A percentile compares a stretch with the other conserved stretches of the same genome.
Evolutionary conservation across 1,284 basidiomycete species (phyloP).

Genomic region (Apiotrichum domesticum): DNA sequence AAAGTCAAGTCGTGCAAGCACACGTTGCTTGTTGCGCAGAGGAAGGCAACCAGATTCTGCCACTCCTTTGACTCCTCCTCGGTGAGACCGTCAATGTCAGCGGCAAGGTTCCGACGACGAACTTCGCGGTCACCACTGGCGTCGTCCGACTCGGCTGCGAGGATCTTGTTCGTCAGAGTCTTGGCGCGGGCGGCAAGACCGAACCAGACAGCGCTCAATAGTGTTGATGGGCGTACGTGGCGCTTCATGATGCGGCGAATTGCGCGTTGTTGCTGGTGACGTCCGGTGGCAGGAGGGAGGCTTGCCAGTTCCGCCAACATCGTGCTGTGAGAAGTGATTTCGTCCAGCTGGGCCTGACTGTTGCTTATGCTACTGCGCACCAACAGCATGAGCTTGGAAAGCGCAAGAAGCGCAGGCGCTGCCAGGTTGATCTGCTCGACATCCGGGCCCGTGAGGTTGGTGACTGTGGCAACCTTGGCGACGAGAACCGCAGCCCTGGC

Average conservation of each 20-base stretch:
- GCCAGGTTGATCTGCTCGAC: slow-evolving; percentile 31
- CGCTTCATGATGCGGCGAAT: slow-evolving; percentile 30
- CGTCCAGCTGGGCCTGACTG: slow-evolving; percentile 10
- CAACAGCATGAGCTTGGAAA: slow-evolving; percentile 24
- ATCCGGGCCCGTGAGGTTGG: slow-evolving; percentile 26
- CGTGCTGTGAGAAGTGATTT: slow-evolving; percentile 14
- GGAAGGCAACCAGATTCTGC: slow-evolving; percentile 78
- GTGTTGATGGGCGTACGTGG: slow-evolving; percentile 14
- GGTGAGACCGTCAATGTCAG: slow-evolving; percentile 34
- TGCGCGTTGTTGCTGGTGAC: slow-evolving; percentile 41
- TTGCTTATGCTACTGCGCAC: slow-evolving; percentile 20
- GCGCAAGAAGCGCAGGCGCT: slow-evolving; percentile 20
- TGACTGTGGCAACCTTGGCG: slow-evolving; percentile 26
- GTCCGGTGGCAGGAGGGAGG: slow-evolving; percentile 30
- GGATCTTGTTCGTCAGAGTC: slow-evolving; percentile 28
- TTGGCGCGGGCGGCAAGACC: slow-evolving; percentile 22
- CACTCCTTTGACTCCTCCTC: slow-evolving; percentile 69
- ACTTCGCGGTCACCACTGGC: slow-evolving; percentile 18
- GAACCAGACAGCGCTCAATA: slow-evolving; percentile 27
- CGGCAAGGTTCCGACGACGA: slow-evolving; percentile 25
- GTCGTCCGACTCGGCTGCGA: slow-evolving; percentile 22
- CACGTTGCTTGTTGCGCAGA: slow-evolving; percentile 67
- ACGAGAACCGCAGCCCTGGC: slow-evolving; percentile 26
- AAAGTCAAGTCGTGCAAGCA: slow-evolving; percentile 48
- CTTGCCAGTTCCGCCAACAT: slow-evolving; percentile 26